These are phyloP conservation scores for Euphorbia peplus DNA, from an alignment of 345 rosid species.

Conservation along the genomic window DNA sequence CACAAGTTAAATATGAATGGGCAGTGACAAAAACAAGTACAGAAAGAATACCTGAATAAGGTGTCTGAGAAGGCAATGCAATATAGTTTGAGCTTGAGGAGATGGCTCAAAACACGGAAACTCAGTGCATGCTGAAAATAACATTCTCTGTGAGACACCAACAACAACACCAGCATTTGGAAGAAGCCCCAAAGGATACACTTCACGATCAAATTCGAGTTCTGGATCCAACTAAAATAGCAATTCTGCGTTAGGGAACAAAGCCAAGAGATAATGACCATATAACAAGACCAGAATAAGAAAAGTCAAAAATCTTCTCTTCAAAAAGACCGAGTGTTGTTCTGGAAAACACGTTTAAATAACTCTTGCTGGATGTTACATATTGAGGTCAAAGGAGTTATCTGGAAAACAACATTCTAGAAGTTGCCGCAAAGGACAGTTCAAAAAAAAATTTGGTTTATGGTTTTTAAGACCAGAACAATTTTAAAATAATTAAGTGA, in stretches of 20 bases:
- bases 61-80: constrained; percentile 95
- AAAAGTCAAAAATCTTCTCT: neutral
- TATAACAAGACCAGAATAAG: constrained; percentile 14
- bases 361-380: neutral
- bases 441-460: neutral
- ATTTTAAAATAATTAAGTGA: neutral
- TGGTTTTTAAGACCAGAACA: neutral
- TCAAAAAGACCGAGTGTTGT: neutral
- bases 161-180: constrained; percentile 96
- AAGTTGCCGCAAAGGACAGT: neutral
- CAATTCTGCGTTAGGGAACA: constrained; percentile 19
- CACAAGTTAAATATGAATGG: neutral
- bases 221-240: constrained; percentile 86
- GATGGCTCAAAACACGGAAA: constrained; percentile 97
- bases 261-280: constrained; percentile 6
- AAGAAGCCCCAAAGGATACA: constrained; percentile 91
- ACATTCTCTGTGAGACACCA: constrained; percentile 94
- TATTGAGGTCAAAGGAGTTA: neutral
- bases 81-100: constrained; percentile 96
- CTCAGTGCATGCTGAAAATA: constrained; percentile 94
- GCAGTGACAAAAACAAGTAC: neutral
- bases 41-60: constrained; percentile 86
- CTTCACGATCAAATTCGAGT: constrained; percentile 96
- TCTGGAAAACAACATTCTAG: neutral
- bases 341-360: constrained; percentile 6